phyloP scores from a whole-genome alignment of 768 basidiomycete genomes.

The Lactifluus pinguis region DNA sequence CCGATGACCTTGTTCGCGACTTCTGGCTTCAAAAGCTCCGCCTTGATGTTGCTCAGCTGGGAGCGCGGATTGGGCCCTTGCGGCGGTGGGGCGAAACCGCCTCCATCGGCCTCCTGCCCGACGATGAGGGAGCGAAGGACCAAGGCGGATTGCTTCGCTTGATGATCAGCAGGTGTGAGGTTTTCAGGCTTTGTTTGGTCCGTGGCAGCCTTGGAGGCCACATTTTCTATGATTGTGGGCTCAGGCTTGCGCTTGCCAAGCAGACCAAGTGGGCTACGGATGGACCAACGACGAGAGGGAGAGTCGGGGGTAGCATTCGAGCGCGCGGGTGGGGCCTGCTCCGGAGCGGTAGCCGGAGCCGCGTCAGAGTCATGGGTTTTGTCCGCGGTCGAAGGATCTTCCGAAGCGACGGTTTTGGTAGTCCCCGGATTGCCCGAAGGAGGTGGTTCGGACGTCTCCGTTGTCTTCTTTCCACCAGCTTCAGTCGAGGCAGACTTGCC shows the following conservation, averaged over 20 bases:
- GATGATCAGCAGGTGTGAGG: constrained; percentile 43
- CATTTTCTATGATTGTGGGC: neutral
- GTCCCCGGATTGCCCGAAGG: neutral
- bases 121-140: constrained; percentile 61
- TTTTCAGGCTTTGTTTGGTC: neutral
- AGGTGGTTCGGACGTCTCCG: neutral
- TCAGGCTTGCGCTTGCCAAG: neutral
- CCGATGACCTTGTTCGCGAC: constrained; percentile 62
- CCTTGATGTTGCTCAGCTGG: constrained; percentile 55
- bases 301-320: neutral
- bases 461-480: neutral
- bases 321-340: too few species aligned
- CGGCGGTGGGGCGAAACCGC: constrained; percentile 27
- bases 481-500: neutral
- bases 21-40: constrained; percentile 56
- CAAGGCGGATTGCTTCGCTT: constrained; percentile 54
- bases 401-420: neutral
- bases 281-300: constrained; percentile 4
- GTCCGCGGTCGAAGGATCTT: neutral
- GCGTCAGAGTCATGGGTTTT: neutral
- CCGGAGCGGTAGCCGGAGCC: neutral
- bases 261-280: constrained; percentile 4
- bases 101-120: constrained; percentile 29
- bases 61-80: constrained; percentile 35
- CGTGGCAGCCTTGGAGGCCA: neutral